Evolutionary conservation across 2,329 filamentous ascomycete species (phyloP).

Genomic region (Colletotrichum zoysiae): DNA sequence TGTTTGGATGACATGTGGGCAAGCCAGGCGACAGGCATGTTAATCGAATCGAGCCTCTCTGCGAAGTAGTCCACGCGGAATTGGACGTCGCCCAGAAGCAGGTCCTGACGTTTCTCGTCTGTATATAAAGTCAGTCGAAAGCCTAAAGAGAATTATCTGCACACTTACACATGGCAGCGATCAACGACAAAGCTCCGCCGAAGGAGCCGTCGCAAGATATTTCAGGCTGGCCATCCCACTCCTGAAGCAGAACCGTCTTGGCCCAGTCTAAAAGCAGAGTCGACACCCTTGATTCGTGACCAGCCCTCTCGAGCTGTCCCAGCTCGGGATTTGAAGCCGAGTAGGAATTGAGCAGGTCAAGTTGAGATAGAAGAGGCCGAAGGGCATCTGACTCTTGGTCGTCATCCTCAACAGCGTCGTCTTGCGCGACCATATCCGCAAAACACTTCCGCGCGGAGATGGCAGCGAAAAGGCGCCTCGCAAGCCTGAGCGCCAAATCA

Average conservation of each 20-base stretch:
- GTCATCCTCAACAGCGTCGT: constrained; percentile 51
- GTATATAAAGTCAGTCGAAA: constrained; percentile 32
- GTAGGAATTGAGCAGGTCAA: constrained; percentile 64
- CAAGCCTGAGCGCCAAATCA: constrained; percentile 70
- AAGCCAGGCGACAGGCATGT: constrained; percentile 80
- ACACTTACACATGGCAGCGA: constrained; percentile 78
- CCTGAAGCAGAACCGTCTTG: constrained; percentile 78
- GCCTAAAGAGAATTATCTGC: neutral
- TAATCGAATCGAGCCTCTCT: constrained; percentile 79
- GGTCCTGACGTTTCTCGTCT: constrained; percentile 73
- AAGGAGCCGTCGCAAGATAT: constrained; percentile 78
- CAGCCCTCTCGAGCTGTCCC: constrained; percentile 61
- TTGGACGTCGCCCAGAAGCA: constrained; percentile 75
- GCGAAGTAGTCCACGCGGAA: constrained; percentile 83
- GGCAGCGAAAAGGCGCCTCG: constrained; percentile 69
- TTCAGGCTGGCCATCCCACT: constrained; percentile 83
- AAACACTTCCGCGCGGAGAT: constrained; percentile 67
- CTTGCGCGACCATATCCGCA: constrained; percentile 56
- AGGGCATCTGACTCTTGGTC: constrained; percentile 58
- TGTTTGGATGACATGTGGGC: constrained; percentile 71
- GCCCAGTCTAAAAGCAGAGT: constrained; percentile 77
- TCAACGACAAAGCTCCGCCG: constrained; percentile 81
- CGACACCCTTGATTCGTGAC: constrained; percentile 69
- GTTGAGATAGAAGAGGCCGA: constrained; percentile 63
- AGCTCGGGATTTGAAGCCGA: constrained; percentile 62